Conservation (phyloP, 2,329 filamentous ascomycete genomes). For the Fusarium liriodendri region DNA sequence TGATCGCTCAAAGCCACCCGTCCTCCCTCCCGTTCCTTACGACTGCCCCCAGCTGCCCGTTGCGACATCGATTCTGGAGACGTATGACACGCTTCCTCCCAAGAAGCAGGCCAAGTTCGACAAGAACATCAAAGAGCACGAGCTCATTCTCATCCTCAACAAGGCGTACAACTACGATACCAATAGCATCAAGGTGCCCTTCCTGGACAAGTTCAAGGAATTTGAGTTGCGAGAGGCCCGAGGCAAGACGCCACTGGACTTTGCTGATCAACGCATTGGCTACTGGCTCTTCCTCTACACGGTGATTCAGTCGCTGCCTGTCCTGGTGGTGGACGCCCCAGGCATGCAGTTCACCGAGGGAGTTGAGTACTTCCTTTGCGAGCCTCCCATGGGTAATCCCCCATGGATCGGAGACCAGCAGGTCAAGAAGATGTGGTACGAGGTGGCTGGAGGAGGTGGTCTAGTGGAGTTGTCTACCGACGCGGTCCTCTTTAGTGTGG, state of each 20-base stretch:
- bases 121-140: conserved; percentile 80
- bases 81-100: conserved; percentile 71
- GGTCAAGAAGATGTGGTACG: conserved; percentile 78
- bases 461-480: conserved; percentile 70
- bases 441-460: conserved; percentile 72
- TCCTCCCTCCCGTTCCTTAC: conserved; percentile 91
- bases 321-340: conserved; percentile 81
- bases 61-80: conserved; percentile 72
- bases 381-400: conserved; percentile 76
- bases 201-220: conserved; percentile 75
- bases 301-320: conserved; percentile 80
- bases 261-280: conserved; percentile 77
- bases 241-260: conserved; percentile 72
- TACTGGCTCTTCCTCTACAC: conserved; percentile 87
- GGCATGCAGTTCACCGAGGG: conserved; percentile 75
- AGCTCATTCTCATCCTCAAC: conserved; percentile 80
- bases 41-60: conserved; percentile 84
- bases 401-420: conserved; percentile 78
- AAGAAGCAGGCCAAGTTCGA: conserved; percentile 82
- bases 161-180: conserved; percentile 85
- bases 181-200: conserved; percentile 66
- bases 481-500: conserved; percentile 70
- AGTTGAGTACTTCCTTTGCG: conserved; percentile 85
- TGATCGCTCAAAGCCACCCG: conserved; percentile 88
- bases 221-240: conserved; percentile 77